Base-by-base conservation (phyloP, 2,329 filamentous ascomycete genomes). In the Rugonectria rugulosa region DNA sequence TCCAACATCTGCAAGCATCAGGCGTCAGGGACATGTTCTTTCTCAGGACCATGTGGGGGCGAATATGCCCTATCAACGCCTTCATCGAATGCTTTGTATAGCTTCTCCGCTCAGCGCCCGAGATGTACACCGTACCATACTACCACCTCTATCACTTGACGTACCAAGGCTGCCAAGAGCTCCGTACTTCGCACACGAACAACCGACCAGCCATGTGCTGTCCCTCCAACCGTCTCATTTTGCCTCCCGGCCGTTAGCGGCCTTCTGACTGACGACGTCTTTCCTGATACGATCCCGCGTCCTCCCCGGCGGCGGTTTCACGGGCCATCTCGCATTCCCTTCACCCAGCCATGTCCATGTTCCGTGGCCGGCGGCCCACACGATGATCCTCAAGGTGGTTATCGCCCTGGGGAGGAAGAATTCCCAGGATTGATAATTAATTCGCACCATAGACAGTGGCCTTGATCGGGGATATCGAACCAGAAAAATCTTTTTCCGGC, bases 361-460 rank as follows among this genome's bases (percentile, higher is more conserved):
- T 38, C 34, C 41, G 43, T 54, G 60, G 64, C 62, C 64, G 62
- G 64, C 64, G 49, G 48, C 43, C 64, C 53, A 47, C 44, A 49
- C 46, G 50, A 23, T 57, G 51, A 40, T 63, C 43, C 56, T 52
- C 55, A 60, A 40, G 57, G 46, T 60, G 59, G 60, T 57, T 67
- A 66, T 66, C 64, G 61, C 37, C 53, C 10, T 66, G 60, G 63
- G 56, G 53, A 66, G 26, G 40, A 17, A 9, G 29, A 34, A 26
- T 37, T 23, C 31, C 36, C 42, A 34, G 43, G 54, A 31, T 48
- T 53, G 47, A 56, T 51, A 52, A 24, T 47, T 48, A 36, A 49
- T 41, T 40, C 23, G 36, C 37, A 36, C 44, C 48, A 56, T 48
- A 53, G 41, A 47, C 38, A 21, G 34, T 44, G 31, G 4, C 38